A percentile compares a stretch with the other conserved stretches of the same genome.
phyloP scores from a whole-genome alignment of 2,329 filamentous ascomycete species.

The Diaporthe capsici region DNA sequence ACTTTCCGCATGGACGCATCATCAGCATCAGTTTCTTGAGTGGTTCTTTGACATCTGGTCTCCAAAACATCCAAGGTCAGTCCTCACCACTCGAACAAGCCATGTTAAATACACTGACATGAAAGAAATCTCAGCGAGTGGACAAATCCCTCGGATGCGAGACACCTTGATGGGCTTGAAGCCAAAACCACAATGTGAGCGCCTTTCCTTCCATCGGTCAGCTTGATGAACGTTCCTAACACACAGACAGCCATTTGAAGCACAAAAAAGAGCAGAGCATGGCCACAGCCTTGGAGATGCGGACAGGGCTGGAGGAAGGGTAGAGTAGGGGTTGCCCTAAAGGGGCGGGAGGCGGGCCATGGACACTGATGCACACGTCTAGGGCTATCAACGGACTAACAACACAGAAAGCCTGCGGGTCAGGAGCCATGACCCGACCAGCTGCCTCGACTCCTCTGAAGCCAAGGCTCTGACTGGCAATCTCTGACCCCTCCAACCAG shows the following conservation, averaged over 20 bases:
- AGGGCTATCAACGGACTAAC: conserved; percentile 19
- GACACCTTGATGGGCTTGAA: background rate
- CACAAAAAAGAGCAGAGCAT: no score
- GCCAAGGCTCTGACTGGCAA: background rate
- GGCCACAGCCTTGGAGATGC: no score
- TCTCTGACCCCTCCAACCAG: background rate
- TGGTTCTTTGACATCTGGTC: background rate
- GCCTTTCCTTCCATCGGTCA: no score
- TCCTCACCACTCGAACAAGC: background rate
- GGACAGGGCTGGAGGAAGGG: background rate
- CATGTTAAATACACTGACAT: background rate
- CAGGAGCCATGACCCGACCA: background rate
- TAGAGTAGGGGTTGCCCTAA: background rate
- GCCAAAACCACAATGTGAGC: background rate
- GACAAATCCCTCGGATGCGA: background rate
- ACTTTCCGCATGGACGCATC: background rate
- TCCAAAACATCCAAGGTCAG: background rate
- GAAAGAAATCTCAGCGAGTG: background rate
- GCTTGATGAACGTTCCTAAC: background rate
- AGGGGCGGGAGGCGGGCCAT: background rate
- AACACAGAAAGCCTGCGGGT: background rate
- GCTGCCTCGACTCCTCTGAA: background rate
- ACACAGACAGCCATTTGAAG: background rate
- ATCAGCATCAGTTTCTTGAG: background rate
- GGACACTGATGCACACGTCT: background rate